phyloP scores from a whole-genome alignment of 345 rosid species.

The Rubroshorea leprosula region DNA sequence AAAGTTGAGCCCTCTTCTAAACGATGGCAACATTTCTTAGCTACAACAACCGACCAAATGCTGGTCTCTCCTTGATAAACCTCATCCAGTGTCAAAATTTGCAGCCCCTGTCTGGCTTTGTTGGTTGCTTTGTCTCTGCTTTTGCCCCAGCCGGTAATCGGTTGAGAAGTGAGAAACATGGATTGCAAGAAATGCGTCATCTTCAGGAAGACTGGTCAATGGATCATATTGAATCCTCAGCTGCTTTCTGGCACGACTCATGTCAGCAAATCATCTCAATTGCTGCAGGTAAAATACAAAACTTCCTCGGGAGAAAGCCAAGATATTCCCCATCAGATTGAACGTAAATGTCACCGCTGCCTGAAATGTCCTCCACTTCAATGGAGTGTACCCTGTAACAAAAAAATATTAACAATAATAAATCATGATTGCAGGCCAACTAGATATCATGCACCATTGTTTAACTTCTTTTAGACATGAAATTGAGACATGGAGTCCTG shows the following conservation, averaged over 20 bases:
- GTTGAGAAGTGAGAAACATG: neutral
- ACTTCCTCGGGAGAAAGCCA: constrained; percentile 84
- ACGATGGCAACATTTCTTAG: too few species aligned
- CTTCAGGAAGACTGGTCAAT: neutral
- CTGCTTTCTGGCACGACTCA: neutral
- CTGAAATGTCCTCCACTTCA: constrained; percentile 67
- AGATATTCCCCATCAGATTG: constrained; percentile 94
- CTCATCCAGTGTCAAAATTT: too few species aligned
- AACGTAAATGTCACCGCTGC: constrained; percentile 50
- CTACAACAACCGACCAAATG: too few species aligned
- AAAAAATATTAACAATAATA: neutral
- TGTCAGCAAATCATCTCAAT: constrained; percentile 68
- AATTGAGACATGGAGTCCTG: too few species aligned
- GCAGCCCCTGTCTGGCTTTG: too few species aligned
- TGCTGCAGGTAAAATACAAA: constrained; percentile 59
- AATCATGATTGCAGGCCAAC: neutral
- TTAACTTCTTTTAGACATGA: too few species aligned
- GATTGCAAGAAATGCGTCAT: neutral
- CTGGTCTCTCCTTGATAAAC: neutral
- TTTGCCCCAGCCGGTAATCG: neutral
- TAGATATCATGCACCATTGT: neutral
- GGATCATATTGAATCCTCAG: neutral
- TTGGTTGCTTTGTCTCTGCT: too few species aligned
- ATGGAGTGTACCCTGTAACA: constrained; percentile 59
- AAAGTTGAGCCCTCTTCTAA: too few species aligned